phyloP scores from a whole-genome alignment of 2,329 filamentous ascomycete genomes.

The Fusarium nodosum region DNA sequence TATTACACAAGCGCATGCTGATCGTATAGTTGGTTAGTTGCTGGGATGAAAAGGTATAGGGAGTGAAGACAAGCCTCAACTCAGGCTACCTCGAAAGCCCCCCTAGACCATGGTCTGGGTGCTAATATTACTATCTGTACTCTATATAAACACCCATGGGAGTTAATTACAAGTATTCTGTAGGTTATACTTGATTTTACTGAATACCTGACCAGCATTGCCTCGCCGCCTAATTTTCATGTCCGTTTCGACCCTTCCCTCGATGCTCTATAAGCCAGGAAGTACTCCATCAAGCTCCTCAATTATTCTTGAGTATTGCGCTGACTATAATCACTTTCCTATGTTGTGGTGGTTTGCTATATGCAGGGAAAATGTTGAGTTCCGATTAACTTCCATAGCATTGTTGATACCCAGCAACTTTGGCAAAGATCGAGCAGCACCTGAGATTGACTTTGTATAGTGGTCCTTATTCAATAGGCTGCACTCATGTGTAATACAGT shows the following conservation, averaged over 20 bases:
- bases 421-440: not conserved
- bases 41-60: not conserved
- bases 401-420: not conserved
- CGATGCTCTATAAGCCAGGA: not conserved
- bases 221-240: not conserved
- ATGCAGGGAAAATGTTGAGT: not conserved
- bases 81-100: not conserved
- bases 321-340: not conserved
- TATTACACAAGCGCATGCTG: not conserved
- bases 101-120: not conserved
- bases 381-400: not conserved
- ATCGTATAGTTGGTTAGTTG: not conserved
- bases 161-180: no score
- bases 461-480: not conserved
- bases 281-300: not conserved
- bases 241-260: not conserved
- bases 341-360: not conserved
- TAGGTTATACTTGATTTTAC: not conserved
- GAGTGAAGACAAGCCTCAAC: not conserved
- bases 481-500: not conserved
- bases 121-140: no score
- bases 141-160: not conserved
- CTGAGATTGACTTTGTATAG: no score
- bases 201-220: not conserved
- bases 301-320: not conserved